These are phyloP conservation scores for Murraya paniculata DNA, from an alignment of 345 rosid species.

Conservation along the genomic window DNA sequence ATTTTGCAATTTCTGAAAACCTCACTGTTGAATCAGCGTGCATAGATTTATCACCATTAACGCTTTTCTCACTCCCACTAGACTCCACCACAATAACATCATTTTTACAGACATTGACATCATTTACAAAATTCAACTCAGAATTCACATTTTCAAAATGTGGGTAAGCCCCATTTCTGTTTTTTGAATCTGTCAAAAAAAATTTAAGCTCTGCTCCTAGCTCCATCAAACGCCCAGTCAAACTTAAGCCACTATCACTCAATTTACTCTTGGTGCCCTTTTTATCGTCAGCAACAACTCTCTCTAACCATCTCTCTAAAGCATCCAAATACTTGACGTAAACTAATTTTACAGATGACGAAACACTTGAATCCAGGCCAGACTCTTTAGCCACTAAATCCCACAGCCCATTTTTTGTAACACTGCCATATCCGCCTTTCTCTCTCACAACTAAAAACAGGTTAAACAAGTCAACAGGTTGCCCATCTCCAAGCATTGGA, in stretches of 20 bases:
- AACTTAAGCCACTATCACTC: conserved; percentile 9
- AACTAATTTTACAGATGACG: conserved; percentile 40
- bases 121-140: conserved; percentile 9
- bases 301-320: conserved; percentile 43
- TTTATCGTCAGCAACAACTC: conserved; percentile 21
- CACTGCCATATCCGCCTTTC: conserved; percentile 46
- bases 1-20: conserved; percentile 21
- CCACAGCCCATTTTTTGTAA: conserved; percentile 46
- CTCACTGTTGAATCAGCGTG: conserved; percentile 18
- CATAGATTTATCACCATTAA: conserved; percentile 26
- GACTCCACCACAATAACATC: conserved; percentile 21
- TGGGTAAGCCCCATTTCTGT: conserved; percentile 25
- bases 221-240: conserved; percentile 26
- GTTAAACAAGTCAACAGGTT: conserved; percentile 44
- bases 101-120: neutral
- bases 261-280: neutral
- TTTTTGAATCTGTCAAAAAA: conserved; percentile 30
- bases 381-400: conserved; percentile 45
- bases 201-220: conserved; percentile 34
- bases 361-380: conserved; percentile 34
- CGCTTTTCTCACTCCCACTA: conserved; percentile 27
- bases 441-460: conserved; percentile 46
- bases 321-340: conserved; percentile 49
- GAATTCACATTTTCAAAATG: conserved; percentile 22
- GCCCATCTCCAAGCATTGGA: conserved; percentile 57